phyloP scores from a whole-genome alignment of 371 early-diverging fungal species.

The Coemansia linderi region DNA sequence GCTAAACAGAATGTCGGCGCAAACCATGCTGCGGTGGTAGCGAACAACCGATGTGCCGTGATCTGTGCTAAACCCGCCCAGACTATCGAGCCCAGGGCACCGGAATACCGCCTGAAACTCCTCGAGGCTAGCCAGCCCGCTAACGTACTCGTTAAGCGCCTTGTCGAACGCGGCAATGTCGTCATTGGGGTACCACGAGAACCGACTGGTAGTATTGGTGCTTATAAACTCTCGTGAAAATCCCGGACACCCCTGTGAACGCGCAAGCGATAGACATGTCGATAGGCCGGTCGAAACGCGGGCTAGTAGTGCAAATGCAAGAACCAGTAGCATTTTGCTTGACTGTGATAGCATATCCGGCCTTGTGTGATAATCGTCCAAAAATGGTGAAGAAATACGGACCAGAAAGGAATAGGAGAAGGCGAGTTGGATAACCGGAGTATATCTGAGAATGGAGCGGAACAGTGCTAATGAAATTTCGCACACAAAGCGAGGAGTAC shows the following conservation, averaged over 20 bases:
- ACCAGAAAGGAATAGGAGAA: neutral
- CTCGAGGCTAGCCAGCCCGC: constrained; percentile 44
- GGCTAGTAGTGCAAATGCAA: constrained; percentile 14
- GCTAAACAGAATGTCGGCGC: constrained; percentile 51
- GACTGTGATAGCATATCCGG: constrained; percentile 10
- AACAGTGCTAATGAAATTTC: constrained; percentile 4
- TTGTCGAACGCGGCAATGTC: constrained; percentile 51
- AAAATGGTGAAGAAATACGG: neutral
- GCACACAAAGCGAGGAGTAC: neutral
- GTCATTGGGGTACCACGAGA: constrained; percentile 52
- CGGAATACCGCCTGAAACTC: constrained; percentile 54
- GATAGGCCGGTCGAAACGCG: neutral
- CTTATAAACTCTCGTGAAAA: constrained; percentile 47
- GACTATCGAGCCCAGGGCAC: constrained; percentile 46
- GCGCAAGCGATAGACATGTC: constrained; percentile 32
- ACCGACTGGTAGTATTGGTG: constrained; percentile 48
- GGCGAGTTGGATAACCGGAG: neutral
- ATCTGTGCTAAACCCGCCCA: constrained; percentile 46
- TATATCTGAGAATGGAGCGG: neutral
- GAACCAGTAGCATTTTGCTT: constrained; percentile 6
- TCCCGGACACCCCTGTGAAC: constrained; percentile 52
- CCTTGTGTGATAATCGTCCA: neutral
- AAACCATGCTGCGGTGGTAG: constrained; percentile 53
- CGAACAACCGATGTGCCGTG: constrained; percentile 47
- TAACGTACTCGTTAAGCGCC: constrained; percentile 51